Percentiles rank a stretch among this genome's conserved stretches.
Conservation (phyloP, 1,284 basidiomycete species). For the Stereum hirsutum region DNA sequence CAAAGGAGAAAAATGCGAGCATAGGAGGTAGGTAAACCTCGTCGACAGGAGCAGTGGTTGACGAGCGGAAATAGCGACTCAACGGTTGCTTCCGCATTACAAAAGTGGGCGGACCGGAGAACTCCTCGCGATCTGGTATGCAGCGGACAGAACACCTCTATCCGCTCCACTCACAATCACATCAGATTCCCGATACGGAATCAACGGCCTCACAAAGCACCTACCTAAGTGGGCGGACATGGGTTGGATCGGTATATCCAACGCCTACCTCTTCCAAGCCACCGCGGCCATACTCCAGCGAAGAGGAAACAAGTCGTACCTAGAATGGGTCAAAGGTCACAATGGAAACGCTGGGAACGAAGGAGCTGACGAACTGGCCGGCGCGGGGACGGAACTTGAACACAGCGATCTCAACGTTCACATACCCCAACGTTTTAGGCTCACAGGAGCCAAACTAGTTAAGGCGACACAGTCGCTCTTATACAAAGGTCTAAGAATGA, state of each 20-base stretch:
- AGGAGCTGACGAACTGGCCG: conserved; percentile 15
- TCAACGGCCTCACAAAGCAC: conserved; percentile 14
- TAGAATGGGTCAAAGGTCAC: conserved; percentile 22
- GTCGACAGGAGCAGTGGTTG: too few species aligned
- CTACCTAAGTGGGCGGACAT: conserved; percentile 14
- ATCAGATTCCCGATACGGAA: conserved; percentile 12
- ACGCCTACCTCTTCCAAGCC: conserved; percentile 7
- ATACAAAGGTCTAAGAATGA: conserved; percentile 16
- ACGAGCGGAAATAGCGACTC: too few species aligned
- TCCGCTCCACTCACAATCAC: conserved; percentile 6
- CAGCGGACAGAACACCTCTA: not conserved
- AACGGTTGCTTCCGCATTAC: too few species aligned
- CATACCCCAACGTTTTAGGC: conserved; percentile 6
- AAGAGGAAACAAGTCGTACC: conserved; percentile 10
- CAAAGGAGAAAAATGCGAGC: too few species aligned
- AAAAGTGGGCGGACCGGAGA: too few species aligned
- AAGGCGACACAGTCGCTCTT: conserved; percentile 17
- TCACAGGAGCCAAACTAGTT: conserved; percentile 16
- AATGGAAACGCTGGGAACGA: conserved; percentile 15
- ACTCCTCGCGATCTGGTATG: too few species aligned
- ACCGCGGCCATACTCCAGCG: conserved; percentile 9
- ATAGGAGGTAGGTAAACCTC: too few species aligned
- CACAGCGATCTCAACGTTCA: conserved; percentile 4
- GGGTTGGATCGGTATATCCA: conserved; percentile 13
- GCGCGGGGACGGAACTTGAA: conserved; percentile 9